A percentile compares a stretch with the other conserved stretches of the same genome.
phyloP scores from a whole-genome alignment of 1,284 basidiomycete genomes.

The Ustilago nuda region DNA sequence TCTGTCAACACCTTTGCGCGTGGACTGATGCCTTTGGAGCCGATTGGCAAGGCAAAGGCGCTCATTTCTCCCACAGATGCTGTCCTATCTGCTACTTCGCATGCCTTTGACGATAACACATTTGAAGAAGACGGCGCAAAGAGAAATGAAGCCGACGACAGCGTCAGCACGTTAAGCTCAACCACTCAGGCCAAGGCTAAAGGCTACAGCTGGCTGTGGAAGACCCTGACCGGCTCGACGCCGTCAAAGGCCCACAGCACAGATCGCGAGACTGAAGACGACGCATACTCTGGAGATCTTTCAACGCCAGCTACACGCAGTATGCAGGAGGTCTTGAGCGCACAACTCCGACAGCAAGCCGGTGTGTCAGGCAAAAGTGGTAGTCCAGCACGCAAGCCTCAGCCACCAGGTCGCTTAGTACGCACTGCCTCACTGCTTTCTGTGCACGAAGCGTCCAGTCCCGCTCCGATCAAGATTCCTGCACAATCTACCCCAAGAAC shows the following conservation, averaged over 20 bases:
- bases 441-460: conserved; percentile 42
- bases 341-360: conserved; percentile 44
- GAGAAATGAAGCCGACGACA: conserved; percentile 27
- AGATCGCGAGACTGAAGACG: conserved; percentile 11
- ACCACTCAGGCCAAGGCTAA: conserved; percentile 19
- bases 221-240: conserved; percentile 44
- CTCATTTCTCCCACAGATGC: conserved; percentile 54
- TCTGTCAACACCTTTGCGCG: conserved; percentile 54
- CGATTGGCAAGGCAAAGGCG: conserved; percentile 60
- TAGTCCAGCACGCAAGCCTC: conserved; percentile 29
- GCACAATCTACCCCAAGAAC: conserved; percentile 37
- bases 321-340: conserved; percentile 56
- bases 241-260: conserved; percentile 13
- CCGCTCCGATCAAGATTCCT: conserved; percentile 58
- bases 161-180: conserved; percentile 24
- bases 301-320: conserved; percentile 55
- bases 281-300: conserved; percentile 1
- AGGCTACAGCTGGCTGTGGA: conserved; percentile 57
- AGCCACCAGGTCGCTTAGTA: conserved; percentile 24
- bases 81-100: conserved; percentile 44
- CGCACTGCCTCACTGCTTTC: conserved; percentile 47
- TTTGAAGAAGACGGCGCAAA: not conserved
- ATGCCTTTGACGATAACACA: conserved; percentile 27
- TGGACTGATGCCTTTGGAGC: conserved; percentile 52
- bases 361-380: conserved; percentile 22